Conservation (phyloP, 2,329 filamentous ascomycete species). For the Xylariaceae sp. region DNA sequence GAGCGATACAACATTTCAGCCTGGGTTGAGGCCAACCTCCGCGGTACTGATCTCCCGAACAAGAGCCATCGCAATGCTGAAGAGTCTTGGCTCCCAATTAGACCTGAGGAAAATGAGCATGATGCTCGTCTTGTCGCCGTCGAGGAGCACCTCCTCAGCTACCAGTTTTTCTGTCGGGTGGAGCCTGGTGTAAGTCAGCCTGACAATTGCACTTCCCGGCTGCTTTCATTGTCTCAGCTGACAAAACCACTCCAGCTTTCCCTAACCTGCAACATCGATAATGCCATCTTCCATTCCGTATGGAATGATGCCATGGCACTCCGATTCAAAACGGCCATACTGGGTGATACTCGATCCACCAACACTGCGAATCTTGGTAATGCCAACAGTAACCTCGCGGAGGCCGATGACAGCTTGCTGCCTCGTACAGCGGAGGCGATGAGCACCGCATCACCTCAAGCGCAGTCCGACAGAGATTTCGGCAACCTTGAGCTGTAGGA, state of each 20-base stretch:
- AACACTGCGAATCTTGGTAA: no score
- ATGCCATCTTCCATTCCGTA: constrained; percentile 84
- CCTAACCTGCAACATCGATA: constrained; percentile 58
- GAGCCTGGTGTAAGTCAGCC: constrained; percentile 47
- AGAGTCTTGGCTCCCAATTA: constrained; percentile 57
- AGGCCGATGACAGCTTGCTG: no score
- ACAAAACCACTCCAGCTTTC: no score
- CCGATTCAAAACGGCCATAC: constrained; percentile 48
- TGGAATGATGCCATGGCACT: constrained; percentile 76
- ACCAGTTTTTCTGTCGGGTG: constrained; percentile 54
- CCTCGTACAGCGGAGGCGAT: no score
- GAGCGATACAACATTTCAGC: constrained; percentile 69
- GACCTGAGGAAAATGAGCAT: constrained; percentile 76
- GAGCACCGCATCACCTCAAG: no score
- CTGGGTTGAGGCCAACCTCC: constrained; percentile 63
- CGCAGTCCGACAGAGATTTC: no score
- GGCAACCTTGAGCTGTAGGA: constrained; percentile 36
- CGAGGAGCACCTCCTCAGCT: constrained; percentile 59
- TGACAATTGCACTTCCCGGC: no score
- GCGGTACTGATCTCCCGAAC: constrained; percentile 54
- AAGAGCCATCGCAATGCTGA: constrained; percentile 58
- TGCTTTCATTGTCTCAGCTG: no score
- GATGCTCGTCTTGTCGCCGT: constrained; percentile 77
- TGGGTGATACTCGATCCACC: constrained; percentile 35
- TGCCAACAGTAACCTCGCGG: no score